These are phyloP conservation scores for Candida pini DNA, from an alignment of 805 yeast species.

Conservation along the genomic window DNA sequence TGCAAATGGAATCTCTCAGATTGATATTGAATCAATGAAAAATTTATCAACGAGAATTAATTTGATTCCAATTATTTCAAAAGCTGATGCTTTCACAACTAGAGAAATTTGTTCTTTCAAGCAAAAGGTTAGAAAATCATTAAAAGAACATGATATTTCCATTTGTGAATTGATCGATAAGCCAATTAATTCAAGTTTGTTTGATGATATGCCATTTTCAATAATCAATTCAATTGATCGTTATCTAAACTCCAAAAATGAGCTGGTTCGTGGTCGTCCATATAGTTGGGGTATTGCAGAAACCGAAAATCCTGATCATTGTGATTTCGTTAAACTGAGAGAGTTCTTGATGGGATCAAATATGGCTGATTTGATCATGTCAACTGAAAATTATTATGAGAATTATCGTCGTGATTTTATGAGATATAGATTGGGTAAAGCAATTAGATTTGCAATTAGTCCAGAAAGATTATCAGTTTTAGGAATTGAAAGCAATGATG, in stretches of 20 bases:
- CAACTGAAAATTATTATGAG: constrained; percentile 77
- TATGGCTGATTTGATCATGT: constrained; percentile 70
- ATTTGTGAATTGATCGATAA: constrained; percentile 45
- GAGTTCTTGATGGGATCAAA: constrained; percentile 60
- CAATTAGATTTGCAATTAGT: constrained; percentile 19
- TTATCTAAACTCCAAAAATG: constrained; percentile 38
- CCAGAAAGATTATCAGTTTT: constrained; percentile 16
- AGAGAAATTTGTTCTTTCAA: constrained; percentile 53
- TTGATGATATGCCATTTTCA: constrained; percentile 58
- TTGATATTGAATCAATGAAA: constrained; percentile 71
- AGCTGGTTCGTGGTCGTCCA: constrained; percentile 62
- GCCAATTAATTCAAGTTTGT: constrained; percentile 30
- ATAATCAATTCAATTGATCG: constrained; percentile 61
- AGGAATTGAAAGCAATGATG: constrained; percentile 15
- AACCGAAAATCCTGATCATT: constrained; percentile 68
- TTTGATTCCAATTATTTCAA: constrained; percentile 75
- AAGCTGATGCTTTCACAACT: constrained; percentile 67
- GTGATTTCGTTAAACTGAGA: constrained; percentile 68
- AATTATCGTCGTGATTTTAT: constrained; percentile 56
- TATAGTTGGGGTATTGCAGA: constrained; percentile 87
- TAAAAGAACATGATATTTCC: constrained; percentile 50
- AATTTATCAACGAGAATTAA: constrained; percentile 67
- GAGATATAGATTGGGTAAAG: constrained; percentile 27
- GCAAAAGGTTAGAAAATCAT: constrained; percentile 41
- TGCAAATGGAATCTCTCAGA: constrained; percentile 51